These are phyloP conservation scores for Cinnamomum micranthum DNA, from an alignment of 164 flowering plant species.

Conservation along the genomic window DNA sequence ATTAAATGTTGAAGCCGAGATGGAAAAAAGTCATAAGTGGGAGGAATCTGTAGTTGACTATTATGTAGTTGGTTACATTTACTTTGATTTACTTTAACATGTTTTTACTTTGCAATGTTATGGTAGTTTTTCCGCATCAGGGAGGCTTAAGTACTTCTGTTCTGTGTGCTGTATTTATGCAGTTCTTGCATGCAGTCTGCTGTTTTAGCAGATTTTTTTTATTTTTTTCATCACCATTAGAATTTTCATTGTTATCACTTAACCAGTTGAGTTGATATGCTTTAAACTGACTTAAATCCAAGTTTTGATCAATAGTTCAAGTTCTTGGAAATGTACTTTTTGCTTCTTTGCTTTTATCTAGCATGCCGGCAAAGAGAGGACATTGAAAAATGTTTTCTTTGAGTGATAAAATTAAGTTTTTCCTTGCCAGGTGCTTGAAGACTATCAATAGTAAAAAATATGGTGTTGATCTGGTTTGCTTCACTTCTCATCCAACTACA, in stretches of 20 bases:
- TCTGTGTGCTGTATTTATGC: not conserved
- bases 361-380: not conserved
- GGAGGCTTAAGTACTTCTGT: not conserved
- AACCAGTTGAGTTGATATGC: too few relatives aligned
- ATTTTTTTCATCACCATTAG: not conserved
- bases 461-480: slow-evolving; percentile 95
- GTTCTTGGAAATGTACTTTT: too few relatives aligned
- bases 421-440: slow-evolving; percentile 75
- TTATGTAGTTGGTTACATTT: too few relatives aligned
- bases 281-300: too few relatives aligned
- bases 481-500: slow-evolving; percentile 93
- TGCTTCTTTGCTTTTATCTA: not conserved
- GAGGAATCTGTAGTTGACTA: too few relatives aligned
- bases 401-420: not conserved
- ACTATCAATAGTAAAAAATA: slow-evolving; percentile 99
- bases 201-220: not conserved
- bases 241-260: too few relatives aligned
- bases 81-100: too few relatives aligned
- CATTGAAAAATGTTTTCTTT: not conserved
- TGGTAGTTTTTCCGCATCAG: too few relatives aligned
- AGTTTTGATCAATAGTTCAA: too few relatives aligned
- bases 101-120: too few relatives aligned
- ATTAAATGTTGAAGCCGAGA: too few relatives aligned
- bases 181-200: not conserved
- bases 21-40: too few relatives aligned